phyloP scores from a whole-genome alignment of 1,284 basidiomycete species.

The Pseudozyma sp. region DNA sequence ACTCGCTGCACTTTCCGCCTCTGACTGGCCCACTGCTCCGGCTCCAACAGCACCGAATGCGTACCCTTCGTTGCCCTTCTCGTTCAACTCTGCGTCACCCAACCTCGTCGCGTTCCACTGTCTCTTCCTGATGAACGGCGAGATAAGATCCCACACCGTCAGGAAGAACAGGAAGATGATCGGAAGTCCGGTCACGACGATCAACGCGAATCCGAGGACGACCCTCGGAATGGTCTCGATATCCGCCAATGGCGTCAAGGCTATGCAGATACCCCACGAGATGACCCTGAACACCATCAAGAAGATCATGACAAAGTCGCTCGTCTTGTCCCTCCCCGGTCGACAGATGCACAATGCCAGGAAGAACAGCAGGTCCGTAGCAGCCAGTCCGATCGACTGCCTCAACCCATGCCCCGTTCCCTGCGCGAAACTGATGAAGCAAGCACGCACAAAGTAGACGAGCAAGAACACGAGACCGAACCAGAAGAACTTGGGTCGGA shows the following conservation, averaged over 20 bases:
- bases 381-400: conserved; percentile 64
- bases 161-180: conserved; percentile 63
- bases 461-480: conserved; percentile 57
- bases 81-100: conserved; percentile 28
- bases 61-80: conserved; percentile 14
- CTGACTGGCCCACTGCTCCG: conserved; percentile 3
- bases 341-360: conserved; percentile 55
- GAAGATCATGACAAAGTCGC: conserved; percentile 63
- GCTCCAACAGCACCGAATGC: conserved; percentile 32
- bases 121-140: conserved; percentile 47
- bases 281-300: conserved; percentile 58
- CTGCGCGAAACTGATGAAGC: conserved; percentile 63
- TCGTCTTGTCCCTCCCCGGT: conserved; percentile 59
- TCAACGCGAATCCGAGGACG: conserved; percentile 63
- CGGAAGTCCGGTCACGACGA: conserved; percentile 61
- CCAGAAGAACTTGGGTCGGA: conserved; percentile 58
- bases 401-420: conserved; percentile 48
- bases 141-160: conserved; percentile 56
- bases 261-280: conserved; percentile 61
- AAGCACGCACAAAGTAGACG: conserved; percentile 57
- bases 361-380: conserved; percentile 62
- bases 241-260: conserved; percentile 56
- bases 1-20: conserved; percentile 9
- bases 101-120: conserved; percentile 44
- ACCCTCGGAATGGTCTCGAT: conserved; percentile 65